phyloP scores from a whole-genome alignment of 75 land plant genomes.

The Selaginella moellendorffii region DNA sequence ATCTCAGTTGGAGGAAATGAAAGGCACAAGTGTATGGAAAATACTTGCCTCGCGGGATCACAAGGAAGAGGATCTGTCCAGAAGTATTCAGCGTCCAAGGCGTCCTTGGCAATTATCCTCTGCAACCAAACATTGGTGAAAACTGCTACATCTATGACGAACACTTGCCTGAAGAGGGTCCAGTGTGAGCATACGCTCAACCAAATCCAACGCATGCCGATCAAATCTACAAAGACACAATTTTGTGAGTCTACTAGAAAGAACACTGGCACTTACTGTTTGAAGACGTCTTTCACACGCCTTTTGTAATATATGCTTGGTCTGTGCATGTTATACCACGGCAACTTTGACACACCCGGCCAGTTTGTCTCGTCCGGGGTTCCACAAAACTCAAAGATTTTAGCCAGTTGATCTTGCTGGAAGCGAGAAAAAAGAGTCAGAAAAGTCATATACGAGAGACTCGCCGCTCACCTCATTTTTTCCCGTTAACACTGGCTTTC shows the following conservation, averaged over 20 bases:
- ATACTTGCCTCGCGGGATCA: constrained; percentile 62
- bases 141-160: neutral
- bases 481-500: constrained; percentile 87
- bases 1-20: neutral
- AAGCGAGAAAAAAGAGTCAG: constrained; percentile 10
- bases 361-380: constrained; percentile 77
- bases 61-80: constrained; percentile 96
- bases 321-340: constrained; percentile 71
- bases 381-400: constrained; percentile 91
- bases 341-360: constrained; percentile 91
- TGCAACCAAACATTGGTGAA: constrained; percentile 13
- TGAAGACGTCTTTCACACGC: constrained; percentile 64
- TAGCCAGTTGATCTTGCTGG: constrained; percentile 72
- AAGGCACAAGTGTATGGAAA: neutral
- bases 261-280: constrained; percentile 36
- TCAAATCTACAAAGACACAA: constrained; percentile 54
- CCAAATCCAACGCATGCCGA: constrained; percentile 72
- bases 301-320: constrained; percentile 58
- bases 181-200: constrained; percentile 82
- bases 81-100: constrained; percentile 93
- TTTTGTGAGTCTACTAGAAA: neutral
- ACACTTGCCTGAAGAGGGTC: constrained; percentile 67
- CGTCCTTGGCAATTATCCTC: constrained; percentile 96
- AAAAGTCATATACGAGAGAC: neutral
- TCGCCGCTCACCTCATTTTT: constrained; percentile 67